A percentile compares a stretch with the other conserved stretches of the same genome.
Conservation (phyloP, 306 rosid species). For the Inga oerstediana region DNA sequence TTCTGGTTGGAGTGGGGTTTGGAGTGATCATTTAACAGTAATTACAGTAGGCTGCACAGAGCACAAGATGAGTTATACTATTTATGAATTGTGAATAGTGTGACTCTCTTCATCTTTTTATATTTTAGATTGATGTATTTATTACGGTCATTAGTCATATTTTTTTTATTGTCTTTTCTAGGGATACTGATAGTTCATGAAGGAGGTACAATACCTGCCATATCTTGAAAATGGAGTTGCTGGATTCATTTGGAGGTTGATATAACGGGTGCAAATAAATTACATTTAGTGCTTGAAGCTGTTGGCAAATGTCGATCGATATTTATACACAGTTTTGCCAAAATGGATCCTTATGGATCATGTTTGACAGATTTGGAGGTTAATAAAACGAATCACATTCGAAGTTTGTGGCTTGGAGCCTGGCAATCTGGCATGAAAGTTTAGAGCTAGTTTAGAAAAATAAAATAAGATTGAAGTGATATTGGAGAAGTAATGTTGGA, state of each 20-base stretch:
- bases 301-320: neutral
- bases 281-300: neutral
- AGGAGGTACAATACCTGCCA: neutral
- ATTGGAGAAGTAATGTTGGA: neutral
- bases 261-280: neutral
- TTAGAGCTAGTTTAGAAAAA: neutral
- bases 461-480: neutral
- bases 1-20: neutral
- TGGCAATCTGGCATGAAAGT: neutral
- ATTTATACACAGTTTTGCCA: neutral
- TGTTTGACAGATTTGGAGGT: neutral
- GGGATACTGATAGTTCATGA: neutral
- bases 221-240: neutral
- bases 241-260: neutral
- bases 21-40: neutral
- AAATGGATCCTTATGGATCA: neutral
- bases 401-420: neutral
- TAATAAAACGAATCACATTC: too few species aligned
- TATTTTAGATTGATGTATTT: neutral
- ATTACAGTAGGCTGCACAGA: neutral
- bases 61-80: neutral
- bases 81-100: neutral
- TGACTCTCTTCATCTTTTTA: neutral
- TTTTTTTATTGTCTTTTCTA: neutral
- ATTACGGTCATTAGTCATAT: neutral